Evolutionary conservation across 106 monocot genomes (phyloP).

Genomic region (Dioscorea dumetorum): DNA sequence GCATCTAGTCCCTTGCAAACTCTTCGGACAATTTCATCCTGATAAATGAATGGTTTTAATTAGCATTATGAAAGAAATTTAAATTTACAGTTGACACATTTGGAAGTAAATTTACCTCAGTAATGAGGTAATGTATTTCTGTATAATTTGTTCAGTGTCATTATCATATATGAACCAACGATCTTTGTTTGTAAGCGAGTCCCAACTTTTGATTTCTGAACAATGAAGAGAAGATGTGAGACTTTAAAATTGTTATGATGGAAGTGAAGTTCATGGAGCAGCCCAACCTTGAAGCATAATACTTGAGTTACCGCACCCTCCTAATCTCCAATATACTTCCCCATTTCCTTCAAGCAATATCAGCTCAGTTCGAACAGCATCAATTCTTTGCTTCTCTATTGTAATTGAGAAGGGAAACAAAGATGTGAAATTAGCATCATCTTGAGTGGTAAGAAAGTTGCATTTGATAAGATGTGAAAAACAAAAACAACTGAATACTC

Average conservation of each 20-base stretch:
- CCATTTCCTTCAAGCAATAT: conserved; percentile 26
- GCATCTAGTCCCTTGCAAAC: no score
- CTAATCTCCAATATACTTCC: conserved; percentile 33
- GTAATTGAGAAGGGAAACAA: neutral
- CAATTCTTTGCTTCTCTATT: conserved; percentile 27
- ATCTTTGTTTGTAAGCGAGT: conserved; percentile 18
- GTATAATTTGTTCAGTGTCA: conserved; percentile 25
- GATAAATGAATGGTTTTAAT: no score
- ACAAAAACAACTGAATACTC: no score
- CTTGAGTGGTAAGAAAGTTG: no score
- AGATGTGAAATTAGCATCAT: no score
- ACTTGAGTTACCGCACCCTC: conserved; percentile 9
- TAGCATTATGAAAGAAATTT: no score
- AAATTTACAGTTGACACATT: neutral
- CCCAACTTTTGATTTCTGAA: conserved; percentile 34
- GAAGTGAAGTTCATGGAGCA: conserved; percentile 2
- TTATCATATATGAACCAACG: conserved; percentile 42
- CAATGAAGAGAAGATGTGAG: neutral
- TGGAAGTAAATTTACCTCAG: conserved; percentile 22
- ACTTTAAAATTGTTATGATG: neutral
- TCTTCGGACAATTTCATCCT: no score
- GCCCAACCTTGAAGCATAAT: conserved; percentile 49
- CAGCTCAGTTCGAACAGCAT: conserved; percentile 41
- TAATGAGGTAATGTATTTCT: conserved; percentile 27
- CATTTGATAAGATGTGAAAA: no score